These are phyloP conservation scores for Epichloe sibirici DNA, from an alignment of 2,329 filamentous ascomycete genomes.

Conservation along the genomic window DNA sequence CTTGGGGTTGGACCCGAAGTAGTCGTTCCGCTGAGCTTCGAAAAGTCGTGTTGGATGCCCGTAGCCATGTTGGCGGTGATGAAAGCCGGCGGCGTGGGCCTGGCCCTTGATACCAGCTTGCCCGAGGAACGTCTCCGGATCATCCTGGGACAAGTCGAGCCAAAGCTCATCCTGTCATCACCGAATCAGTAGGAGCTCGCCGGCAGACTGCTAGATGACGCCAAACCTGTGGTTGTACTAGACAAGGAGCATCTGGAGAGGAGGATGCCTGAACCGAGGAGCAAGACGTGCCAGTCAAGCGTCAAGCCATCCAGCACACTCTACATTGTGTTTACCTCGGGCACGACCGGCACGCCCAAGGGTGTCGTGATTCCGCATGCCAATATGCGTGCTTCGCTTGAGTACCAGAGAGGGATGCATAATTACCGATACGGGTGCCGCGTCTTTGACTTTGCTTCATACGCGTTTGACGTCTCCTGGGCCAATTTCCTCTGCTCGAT, in stretches of 20 bases:
- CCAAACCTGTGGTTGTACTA: neutral
- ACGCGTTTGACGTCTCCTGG: conserved; percentile 7
- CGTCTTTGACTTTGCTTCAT: conserved; percentile 8
- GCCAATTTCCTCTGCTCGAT: conserved; percentile 5
- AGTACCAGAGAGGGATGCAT: neutral
- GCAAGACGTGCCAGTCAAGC: neutral
- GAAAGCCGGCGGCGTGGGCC: neutral
- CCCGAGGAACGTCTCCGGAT: conserved; percentile 8
- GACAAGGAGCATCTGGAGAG: neutral
- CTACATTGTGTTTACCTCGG: conserved; percentile 12
- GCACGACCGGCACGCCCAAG: conserved; percentile 13
- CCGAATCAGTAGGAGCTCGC: neutral
- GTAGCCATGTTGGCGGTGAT: conserved; percentile 1
- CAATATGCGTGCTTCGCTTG: conserved; percentile 3
- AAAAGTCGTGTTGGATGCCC: conserved; percentile 3
- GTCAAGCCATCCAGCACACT: conserved; percentile 2
- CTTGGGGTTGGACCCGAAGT: neutral
- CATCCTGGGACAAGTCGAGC: conserved; percentile 8
- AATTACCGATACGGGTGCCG: neutral
- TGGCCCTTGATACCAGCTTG: conserved; percentile 7
- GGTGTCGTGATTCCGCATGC: conserved; percentile 13
- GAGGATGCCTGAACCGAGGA: neutral
- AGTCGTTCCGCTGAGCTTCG: neutral
- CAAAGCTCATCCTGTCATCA: conserved; percentile 11
- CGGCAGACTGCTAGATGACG: neutral